A percentile compares a stretch with the other conserved stretches of the same genome.
phyloP scores from a whole-genome alignment of 2,329 filamentous ascomycete species.

The Hypoxylon sp. region DNA sequence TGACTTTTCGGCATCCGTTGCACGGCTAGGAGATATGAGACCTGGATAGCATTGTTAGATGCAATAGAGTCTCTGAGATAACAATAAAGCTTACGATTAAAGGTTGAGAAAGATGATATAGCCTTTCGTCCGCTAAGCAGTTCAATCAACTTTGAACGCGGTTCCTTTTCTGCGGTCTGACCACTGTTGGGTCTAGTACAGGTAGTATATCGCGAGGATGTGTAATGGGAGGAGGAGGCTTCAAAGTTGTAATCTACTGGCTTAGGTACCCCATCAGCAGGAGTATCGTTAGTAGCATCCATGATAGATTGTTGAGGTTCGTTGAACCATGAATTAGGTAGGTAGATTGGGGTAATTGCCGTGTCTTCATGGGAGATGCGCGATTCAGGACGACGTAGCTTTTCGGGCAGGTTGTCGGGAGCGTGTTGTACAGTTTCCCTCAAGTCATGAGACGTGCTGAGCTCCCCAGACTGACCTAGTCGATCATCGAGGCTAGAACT shows the following conservation, averaged over 20 bases:
- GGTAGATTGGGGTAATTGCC: conserved; percentile 3
- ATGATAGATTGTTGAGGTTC: conserved; percentile 20
- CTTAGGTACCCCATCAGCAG: conserved; percentile 4
- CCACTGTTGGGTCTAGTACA: conserved; percentile 44
- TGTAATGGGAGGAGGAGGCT: conserved; percentile 47
- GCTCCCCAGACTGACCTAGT: not conserved
- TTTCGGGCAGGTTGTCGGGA: not conserved
- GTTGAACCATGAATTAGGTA: conserved; percentile 28
- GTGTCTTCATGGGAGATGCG: conserved; percentile 4
- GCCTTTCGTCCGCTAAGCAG: conserved; percentile 36
- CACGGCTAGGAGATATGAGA: conserved; percentile 35
- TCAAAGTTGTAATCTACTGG: conserved; percentile 34
- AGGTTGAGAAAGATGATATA: conserved; percentile 29
- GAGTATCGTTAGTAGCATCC: conserved; percentile 13
- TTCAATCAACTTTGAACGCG: conserved; percentile 42
- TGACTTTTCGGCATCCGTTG: conserved; percentile 47
- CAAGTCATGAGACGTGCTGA: not conserved
- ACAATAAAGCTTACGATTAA: conserved; percentile 43
- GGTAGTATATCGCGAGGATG: conserved; percentile 50
- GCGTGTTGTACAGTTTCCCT: not conserved
- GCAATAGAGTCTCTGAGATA: not conserved
- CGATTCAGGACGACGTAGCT: not conserved
- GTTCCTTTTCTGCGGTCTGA: conserved; percentile 44
- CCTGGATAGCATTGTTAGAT: conserved; percentile 36
- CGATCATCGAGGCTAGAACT: conserved; percentile 10